phyloP scores from a whole-genome alignment of 2,329 filamentous ascomycete species.

The Neopestalotiopsis clavispora region DNA sequence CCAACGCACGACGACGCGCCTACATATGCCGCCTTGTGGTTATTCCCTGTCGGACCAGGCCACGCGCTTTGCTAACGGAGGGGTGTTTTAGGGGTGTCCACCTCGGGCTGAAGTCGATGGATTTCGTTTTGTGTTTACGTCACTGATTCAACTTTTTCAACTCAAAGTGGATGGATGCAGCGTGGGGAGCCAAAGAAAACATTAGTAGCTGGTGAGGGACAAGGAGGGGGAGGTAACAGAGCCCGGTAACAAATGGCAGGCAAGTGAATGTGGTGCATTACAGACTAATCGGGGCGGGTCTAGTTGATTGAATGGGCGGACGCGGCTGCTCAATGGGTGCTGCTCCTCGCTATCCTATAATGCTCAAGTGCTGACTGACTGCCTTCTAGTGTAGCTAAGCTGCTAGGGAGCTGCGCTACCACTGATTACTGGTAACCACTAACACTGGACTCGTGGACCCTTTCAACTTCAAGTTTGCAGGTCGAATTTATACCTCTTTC shows the following conservation, averaged over 20 bases:
- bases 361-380: too few relatives aligned
- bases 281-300: neutral
- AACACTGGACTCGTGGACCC: too few relatives aligned
- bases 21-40: neutral
- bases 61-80: slow-evolving; percentile 9
- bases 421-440: too few relatives aligned
- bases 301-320: too few relatives aligned
- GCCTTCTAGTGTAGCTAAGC: too few relatives aligned
- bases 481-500: too few relatives aligned
- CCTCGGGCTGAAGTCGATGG: neutral
- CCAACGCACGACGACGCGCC: slow-evolving; percentile 4
- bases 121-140: neutral
- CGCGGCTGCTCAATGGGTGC: too few relatives aligned
- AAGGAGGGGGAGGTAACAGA: neutral
- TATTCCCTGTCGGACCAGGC: slow-evolving; percentile 4
- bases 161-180: slow-evolving; percentile 4
- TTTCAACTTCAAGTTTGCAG: too few relatives aligned
- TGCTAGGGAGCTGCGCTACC: too few relatives aligned
- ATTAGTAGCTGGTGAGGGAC: neutral
- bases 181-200: neutral
- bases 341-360: too few relatives aligned
- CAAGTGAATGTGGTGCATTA: too few relatives aligned
- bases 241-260: neutral
- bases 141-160: neutral
- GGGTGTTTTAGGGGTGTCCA: slow-evolving; percentile 3